phyloP scores from a whole-genome alignment of 2,329 filamentous ascomycete species.

The Pseudogymnoascus sp. region DNA sequence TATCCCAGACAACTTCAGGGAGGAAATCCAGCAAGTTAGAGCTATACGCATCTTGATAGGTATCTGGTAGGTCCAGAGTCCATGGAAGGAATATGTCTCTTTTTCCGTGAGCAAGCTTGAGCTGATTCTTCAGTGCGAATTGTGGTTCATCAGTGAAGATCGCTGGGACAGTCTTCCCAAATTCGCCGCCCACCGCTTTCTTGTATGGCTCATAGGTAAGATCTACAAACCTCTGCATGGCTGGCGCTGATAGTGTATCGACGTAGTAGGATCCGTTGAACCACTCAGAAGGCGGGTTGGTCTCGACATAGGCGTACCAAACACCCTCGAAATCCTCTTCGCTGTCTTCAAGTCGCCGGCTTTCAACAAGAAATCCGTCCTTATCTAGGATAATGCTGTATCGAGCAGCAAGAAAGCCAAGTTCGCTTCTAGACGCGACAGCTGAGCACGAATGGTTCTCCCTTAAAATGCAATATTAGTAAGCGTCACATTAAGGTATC shows the following conservation, averaged over 20 bases:
- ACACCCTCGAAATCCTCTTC: constrained; percentile 21
- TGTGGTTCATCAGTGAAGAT: constrained; percentile 32
- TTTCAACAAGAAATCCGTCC: constrained; percentile 23
- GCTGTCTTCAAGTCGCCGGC: constrained; percentile 17
- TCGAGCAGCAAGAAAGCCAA: constrained; percentile 24
- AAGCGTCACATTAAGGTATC: background rate
- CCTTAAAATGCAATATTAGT: background rate
- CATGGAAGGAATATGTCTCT: constrained; percentile 29
- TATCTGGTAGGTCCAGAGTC: constrained; percentile 26
- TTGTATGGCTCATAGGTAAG: constrained; percentile 30
- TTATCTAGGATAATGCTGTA: constrained; percentile 24
- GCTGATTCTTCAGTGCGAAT: constrained; percentile 28
- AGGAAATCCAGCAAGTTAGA: constrained; percentile 23
- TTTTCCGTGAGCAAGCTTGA: constrained; percentile 21
- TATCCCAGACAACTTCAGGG: constrained; percentile 29
- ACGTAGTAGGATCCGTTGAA: constrained; percentile 30
- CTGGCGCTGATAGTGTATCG: constrained; percentile 27
- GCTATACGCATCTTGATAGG: constrained; percentile 23
- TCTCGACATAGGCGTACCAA: constrained; percentile 31
- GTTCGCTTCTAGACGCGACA: constrained; percentile 20
- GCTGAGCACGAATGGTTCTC: constrained; percentile 14
- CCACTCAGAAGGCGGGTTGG: constrained; percentile 26
- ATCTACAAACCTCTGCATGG: constrained; percentile 27
- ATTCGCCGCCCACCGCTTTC: constrained; percentile 25
- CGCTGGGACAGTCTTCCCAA: constrained; percentile 27